Evolutionary conservation across 768 basidiomycete species (phyloP).

Genomic region (Rhizopogon vesiculosus): DNA sequence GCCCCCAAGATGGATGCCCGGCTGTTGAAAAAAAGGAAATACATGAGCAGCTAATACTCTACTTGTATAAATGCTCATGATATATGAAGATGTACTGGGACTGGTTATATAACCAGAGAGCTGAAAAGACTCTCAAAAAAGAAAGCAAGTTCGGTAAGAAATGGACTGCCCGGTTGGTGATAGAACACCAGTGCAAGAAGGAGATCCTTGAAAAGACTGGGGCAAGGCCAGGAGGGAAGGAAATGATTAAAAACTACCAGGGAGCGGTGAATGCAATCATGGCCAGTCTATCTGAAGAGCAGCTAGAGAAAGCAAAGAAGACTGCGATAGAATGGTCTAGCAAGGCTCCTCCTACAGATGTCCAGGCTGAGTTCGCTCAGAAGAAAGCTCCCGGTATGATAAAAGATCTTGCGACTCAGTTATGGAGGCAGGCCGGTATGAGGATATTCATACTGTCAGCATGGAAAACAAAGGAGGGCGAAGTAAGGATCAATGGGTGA

Average conservation of each 20-base stretch:
- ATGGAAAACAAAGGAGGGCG: background rate
- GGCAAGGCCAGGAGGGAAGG: too few species aligned
- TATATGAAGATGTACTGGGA: background rate
- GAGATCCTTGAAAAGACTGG: too few species aligned
- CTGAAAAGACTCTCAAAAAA: too few species aligned
- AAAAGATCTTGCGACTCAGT: background rate
- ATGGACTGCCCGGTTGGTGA: too few species aligned
- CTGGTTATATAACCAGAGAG: too few species aligned
- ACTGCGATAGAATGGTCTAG: background rate
- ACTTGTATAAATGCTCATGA: too few species aligned
- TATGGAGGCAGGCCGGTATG: conserved; percentile 3
- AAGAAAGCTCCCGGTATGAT: background rate
- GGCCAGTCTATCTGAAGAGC: background rate
- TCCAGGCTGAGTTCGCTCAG: background rate
- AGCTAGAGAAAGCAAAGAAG: background rate
- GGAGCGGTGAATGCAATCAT: background rate
- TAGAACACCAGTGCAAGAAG: too few species aligned
- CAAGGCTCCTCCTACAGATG: background rate
- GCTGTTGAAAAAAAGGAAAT: background rate
- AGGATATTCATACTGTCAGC: background rate
- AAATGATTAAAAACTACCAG: too few species aligned
- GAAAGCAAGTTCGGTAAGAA: too few species aligned
- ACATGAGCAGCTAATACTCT: background rate
- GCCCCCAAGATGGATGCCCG: background rate
- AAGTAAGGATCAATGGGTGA: background rate